Percentiles rank a stretch among this genome's conserved stretches.
Conservation (phyloP, 1,284 basidiomycete species). For the Ganoderma sinense region DNA sequence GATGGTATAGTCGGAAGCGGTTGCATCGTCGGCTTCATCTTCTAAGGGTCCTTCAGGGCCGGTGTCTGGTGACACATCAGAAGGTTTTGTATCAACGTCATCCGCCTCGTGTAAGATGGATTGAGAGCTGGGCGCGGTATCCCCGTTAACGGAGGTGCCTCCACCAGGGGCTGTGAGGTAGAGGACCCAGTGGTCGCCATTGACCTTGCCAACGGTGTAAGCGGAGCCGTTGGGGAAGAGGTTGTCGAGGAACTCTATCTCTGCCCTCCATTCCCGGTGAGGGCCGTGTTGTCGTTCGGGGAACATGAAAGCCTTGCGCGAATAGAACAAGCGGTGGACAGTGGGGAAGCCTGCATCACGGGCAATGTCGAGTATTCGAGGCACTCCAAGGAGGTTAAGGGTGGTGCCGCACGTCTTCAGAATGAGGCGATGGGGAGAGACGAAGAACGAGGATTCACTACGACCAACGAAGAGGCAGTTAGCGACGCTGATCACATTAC, state of each 20-base stretch:
- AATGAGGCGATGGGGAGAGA: constrained; percentile 95
- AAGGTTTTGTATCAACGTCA: constrained; percentile 10
- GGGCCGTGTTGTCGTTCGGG: constrained; percentile 95
- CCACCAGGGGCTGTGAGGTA: constrained; percentile 82
- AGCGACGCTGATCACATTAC: neutral
- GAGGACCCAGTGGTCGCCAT: constrained; percentile 98
- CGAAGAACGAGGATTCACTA: constrained; percentile 98
- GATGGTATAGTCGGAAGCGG: constrained; percentile 85
- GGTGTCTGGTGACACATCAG: constrained; percentile 13
- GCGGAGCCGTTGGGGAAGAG: constrained; percentile 91
- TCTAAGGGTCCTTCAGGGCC: constrained; percentile 13
- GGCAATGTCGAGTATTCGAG: constrained; percentile 92
- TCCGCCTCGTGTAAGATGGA: constrained; percentile 29
- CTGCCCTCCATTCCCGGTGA: constrained; percentile 94
- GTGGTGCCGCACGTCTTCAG: constrained; percentile 99
- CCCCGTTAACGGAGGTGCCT: constrained; percentile 30
- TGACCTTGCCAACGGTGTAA: constrained; percentile 98
- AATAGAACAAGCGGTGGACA: constrained; percentile 95
- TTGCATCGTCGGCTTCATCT: constrained; percentile 39
- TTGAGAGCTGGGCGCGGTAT: constrained; percentile 39
- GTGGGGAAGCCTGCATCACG: constrained; percentile 75
- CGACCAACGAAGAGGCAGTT: constrained; percentile 10
- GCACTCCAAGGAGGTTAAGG: constrained; percentile 93
- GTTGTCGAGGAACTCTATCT: constrained; percentile 91
- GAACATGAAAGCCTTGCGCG: constrained; percentile 99